A percentile compares a stretch with the other conserved stretches of the same genome.
Evolutionary conservation across 2,329 filamentous ascomycete genomes (phyloP).

Genomic region (Aspergillus sp.): DNA sequence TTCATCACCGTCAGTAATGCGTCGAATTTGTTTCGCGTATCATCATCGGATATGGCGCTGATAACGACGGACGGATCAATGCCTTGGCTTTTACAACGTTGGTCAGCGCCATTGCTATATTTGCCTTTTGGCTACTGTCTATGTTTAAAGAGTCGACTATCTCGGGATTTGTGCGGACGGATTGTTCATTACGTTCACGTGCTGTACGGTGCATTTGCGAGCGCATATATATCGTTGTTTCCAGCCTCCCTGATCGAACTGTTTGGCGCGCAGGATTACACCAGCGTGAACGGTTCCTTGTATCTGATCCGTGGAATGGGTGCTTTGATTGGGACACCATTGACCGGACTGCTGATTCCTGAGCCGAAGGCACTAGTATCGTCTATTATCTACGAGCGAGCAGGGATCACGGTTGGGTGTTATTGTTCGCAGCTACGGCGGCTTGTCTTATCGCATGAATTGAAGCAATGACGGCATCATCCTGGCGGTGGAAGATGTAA

Average conservation of each 20-base stretch:
- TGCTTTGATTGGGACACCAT: constrained; percentile 33
- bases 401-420: constrained; percentile 19
- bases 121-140: constrained; percentile 21
- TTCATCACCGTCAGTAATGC: constrained; percentile 39
- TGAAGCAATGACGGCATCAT: constrained; percentile 15
- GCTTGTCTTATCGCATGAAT: constrained; percentile 22
- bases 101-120: constrained; percentile 23
- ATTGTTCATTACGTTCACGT: constrained; percentile 30
- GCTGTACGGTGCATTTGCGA: constrained; percentile 32
- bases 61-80: constrained; percentile 36
- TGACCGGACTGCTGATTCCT: constrained; percentile 22
- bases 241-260: constrained; percentile 32
- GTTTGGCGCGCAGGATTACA: constrained; percentile 33
- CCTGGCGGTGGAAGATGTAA: constrained; percentile 18
- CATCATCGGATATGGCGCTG: constrained; percentile 33
- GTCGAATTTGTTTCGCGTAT: constrained; percentile 35
- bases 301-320: constrained; percentile 35
- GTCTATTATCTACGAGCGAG: constrained; percentile 18
- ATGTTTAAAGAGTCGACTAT: constrained; percentile 11
- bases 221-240: constrained; percentile 36
- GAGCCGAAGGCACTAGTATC: constrained; percentile 12
- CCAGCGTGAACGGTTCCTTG: constrained; percentile 32
- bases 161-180: constrained; percentile 10
- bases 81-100: constrained; percentile 30
- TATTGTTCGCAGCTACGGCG: constrained; percentile 21